phyloP scores from a whole-genome alignment of 805 yeast genomes.

The Nakazawaea peltata region DNA sequence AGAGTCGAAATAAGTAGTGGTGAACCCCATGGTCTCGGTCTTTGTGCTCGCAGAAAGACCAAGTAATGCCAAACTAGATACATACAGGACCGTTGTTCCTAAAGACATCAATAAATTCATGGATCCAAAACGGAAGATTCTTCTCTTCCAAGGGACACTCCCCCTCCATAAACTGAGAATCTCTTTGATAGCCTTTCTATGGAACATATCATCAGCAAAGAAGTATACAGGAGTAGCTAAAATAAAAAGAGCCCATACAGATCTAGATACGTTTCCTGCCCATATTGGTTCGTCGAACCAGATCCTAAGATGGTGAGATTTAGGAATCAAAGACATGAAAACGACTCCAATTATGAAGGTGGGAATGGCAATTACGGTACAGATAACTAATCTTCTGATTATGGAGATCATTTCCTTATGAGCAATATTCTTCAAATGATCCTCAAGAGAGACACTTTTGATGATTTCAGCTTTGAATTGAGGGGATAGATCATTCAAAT shows the following conservation, averaged over 20 bases:
- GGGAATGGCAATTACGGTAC: conserved; percentile 49
- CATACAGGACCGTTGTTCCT: conserved; percentile 68
- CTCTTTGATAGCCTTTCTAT: conserved; percentile 56
- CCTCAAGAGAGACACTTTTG: conserved; percentile 52
- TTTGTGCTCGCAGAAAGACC: conserved; percentile 30
- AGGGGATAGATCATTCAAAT: conserved; percentile 36
- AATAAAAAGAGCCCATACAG: conserved; percentile 57
- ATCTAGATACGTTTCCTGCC: conserved; percentile 53
- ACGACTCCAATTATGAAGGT: conserved; percentile 63
- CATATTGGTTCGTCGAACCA: conserved; percentile 59
- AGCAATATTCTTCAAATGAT: conserved; percentile 46
- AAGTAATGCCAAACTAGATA: conserved; percentile 55
- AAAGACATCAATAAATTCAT: conserved; percentile 68
- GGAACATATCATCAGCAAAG: conserved; percentile 68
- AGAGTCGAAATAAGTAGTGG: conserved; percentile 70
- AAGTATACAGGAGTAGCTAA: conserved; percentile 69
- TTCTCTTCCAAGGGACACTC: conserved; percentile 43
- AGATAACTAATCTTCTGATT: conserved; percentile 35
- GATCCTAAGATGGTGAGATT: conserved; percentile 28
- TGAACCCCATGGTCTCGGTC: conserved; percentile 29
- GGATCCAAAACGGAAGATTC: conserved; percentile 66
- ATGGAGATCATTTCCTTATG: conserved; percentile 38
- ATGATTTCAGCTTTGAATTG: conserved; percentile 44
- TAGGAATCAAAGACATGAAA: conserved; percentile 54
- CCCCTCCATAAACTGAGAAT: conserved; percentile 47